Conservation (phyloP, 768 basidiomycete genomes). For the Sistotremastrum niveocremeum region DNA sequence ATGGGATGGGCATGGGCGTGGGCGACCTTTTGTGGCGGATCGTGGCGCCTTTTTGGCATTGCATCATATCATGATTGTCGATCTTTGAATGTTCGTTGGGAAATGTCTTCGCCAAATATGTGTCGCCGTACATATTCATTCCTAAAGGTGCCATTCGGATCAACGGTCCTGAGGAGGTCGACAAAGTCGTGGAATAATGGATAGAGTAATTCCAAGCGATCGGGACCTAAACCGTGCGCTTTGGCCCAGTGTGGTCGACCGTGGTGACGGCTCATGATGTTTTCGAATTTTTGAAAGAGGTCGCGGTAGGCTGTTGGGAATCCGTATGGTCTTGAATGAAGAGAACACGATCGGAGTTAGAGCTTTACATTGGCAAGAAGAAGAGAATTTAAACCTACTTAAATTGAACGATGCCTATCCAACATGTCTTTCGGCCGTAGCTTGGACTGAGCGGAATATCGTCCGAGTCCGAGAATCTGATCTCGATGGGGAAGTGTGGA, state of each 20-base stretch:
- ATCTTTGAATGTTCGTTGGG: conserved; percentile 34
- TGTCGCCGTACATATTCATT: conserved; percentile 88
- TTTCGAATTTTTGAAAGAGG: conserved; percentile 66
- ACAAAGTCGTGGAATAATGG: conserved; percentile 73
- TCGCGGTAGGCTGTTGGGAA: conserved; percentile 68
- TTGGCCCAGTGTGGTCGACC: conserved; percentile 98
- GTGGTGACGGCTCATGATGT: conserved; percentile 48
- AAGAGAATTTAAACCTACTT: conserved; percentile 42
- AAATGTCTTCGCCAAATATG: conserved; percentile 49
- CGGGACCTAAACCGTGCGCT: conserved; percentile 59
- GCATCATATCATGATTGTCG: conserved; percentile 10
- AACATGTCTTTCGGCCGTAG: conserved; percentile 64
- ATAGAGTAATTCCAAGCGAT: conserved; percentile 52
- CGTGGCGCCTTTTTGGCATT: not conserved
- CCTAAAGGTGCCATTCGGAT: conserved; percentile 65
- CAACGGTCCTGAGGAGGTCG: conserved; percentile 49
- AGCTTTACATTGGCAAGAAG: conserved; percentile 1
- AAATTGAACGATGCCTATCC: conserved; percentile 97
- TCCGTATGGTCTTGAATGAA: conserved; percentile 62
- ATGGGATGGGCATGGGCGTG: too few relatives aligned
- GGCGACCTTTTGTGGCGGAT: too few relatives aligned
- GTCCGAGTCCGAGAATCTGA: conserved; percentile 77
- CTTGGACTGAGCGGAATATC: conserved; percentile 93
- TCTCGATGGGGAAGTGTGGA: conserved; percentile 87
- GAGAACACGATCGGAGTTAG: conserved; percentile 1